Evolutionary conservation across 768 basidiomycete genomes (phyloP), one percentile per base, ranked within the genome.

Genomic region (Pleurotus giganteus): DNA sequence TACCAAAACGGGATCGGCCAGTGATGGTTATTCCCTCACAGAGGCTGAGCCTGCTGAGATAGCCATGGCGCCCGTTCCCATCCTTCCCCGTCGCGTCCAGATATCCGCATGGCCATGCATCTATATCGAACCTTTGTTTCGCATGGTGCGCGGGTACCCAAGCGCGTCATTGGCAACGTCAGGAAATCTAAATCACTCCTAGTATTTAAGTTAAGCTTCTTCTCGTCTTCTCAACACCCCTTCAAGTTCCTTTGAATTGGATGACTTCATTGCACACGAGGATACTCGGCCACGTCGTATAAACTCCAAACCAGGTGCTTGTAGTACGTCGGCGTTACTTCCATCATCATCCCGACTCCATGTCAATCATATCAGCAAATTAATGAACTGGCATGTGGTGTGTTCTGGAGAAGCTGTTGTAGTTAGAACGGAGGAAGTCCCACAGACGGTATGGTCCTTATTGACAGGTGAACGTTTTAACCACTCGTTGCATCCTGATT

Each of bases 181-280:
- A 15, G 11, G 27, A 28, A 15, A n/a, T 23, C 24, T 47, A 21
- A 27, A 15, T 11, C 5, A 15, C 3, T 27, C 26, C 12, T 8
- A 27, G 15, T 45, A 15, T n/a, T 11, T 47, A 27, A 11, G n/a
- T 47, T 47, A 47, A 19, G 26, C 46, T 47, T 47, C 46, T 29
- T n/a, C 46, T 27, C 43, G 11, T 45, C 27, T 47, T 13, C n/a
- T 27, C 28, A 15, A 15, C 8, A 21, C 23, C 46, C 46, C 27
- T 47, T 47, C 39, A 5, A 21, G n/a, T n/a, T n/a, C n/a, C n/a
- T n/a, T n/a, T 41, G 39, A 15, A 41, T 12, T 28, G 26, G 21
- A 47, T 47, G 46, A 47, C 46, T 47, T 47, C 46, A 47, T 47
- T 23, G 28, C 27, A 17, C 23, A 15, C 27, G 46, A 15, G 46